Percentiles rank a stretch among this genome's conserved stretches.
These are phyloP conservation scores for Globisporangium echinulatum DNA, from an alignment of 352 stramenopile genomes.

Conservation along the genomic window DNA sequence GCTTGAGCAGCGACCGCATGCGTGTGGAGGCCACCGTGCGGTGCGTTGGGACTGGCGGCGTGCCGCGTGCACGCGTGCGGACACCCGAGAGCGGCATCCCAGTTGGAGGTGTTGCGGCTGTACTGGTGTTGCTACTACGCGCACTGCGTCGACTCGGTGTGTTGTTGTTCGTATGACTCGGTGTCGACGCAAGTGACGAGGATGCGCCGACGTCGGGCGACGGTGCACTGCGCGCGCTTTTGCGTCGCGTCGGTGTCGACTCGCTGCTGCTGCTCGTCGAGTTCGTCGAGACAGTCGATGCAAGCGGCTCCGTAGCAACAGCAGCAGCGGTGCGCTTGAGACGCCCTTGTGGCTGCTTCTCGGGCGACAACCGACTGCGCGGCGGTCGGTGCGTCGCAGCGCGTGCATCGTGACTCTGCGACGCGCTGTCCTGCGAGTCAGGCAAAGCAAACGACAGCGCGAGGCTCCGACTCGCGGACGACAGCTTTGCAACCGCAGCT, in stretches of 20 bases:
- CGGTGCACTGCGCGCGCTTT: slow-evolving; percentile 19
- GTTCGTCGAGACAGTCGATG: slow-evolving; percentile 3
- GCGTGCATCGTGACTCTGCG: slow-evolving; percentile 22
- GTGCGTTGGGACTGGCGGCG: slow-evolving; percentile 33
- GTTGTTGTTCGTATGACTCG: neutral
- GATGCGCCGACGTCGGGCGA: slow-evolving; percentile 21
- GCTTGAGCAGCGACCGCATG: slow-evolving; percentile 58
- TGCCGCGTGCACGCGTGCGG: slow-evolving; percentile 42
- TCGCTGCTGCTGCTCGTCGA: slow-evolving; percentile 8
- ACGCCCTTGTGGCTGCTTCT: neutral
- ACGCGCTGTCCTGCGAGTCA: slow-evolving; percentile 50
- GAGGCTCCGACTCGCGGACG: slow-evolving; percentile 42
- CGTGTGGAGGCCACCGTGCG: slow-evolving; percentile 34
- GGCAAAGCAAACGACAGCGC: slow-evolving; percentile 61
- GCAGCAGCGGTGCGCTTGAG: neutral
- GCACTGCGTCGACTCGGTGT: neutral
- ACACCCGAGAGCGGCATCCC: slow-evolving; percentile 32
- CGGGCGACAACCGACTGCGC: neutral
- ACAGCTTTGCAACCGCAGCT: slow-evolving; percentile 11
- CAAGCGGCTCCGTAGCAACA: neutral
- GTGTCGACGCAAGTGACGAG: neutral
- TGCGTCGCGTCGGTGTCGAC: slow-evolving; percentile 17
- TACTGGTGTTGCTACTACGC: neutral
- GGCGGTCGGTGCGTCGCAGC: slow-evolving; percentile 4
- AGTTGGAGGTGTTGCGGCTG: neutral